phyloP scores from a whole-genome alignment of 805 yeast species.

The Wickerhamomyces chambardii region DNA sequence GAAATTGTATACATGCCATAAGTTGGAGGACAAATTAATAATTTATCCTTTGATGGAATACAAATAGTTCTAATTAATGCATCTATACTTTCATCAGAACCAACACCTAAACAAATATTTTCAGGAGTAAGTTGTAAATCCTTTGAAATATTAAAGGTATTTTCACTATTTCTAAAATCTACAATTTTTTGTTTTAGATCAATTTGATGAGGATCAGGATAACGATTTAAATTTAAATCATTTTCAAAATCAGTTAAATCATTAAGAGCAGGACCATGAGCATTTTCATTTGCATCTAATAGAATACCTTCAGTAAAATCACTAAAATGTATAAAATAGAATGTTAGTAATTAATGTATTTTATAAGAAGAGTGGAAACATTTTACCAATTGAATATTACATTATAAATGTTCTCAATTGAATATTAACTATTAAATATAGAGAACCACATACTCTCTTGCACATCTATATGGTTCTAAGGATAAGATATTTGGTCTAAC shows the following conservation, averaged over 20 bases:
- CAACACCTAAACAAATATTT: constrained; percentile 90
- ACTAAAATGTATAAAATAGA: constrained; percentile 11
- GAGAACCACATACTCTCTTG: constrained; percentile 53
- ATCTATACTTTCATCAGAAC: constrained; percentile 95
- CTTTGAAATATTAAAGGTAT: constrained; percentile 13
- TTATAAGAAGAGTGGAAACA: background rate
- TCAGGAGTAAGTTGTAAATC: constrained; percentile 36
- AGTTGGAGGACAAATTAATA: constrained; percentile 88
- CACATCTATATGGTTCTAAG: constrained; percentile 91
- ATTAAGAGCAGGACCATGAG: constrained; percentile 76
- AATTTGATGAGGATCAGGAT: constrained; percentile 94
- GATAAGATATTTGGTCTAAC: constrained; percentile 80
- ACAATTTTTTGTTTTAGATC: constrained; percentile 66
- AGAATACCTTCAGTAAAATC: constrained; percentile 85
- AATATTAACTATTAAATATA: too few species aligned
- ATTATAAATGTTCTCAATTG: too few species aligned
- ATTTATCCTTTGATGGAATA: constrained; percentile 72
- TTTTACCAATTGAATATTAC: too few species aligned
- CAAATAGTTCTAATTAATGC: constrained; percentile 79
- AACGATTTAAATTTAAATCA: constrained; percentile 64
- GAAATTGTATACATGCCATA: constrained; percentile 96
- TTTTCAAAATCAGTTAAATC: constrained; percentile 34
- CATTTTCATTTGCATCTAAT: constrained; percentile 93
- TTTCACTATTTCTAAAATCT: constrained; percentile 55
- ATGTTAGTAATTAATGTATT: background rate